These are phyloP conservation scores for Epichloe bromicola DNA, from an alignment of 2,329 filamentous ascomycete species.

Conservation along the genomic window DNA sequence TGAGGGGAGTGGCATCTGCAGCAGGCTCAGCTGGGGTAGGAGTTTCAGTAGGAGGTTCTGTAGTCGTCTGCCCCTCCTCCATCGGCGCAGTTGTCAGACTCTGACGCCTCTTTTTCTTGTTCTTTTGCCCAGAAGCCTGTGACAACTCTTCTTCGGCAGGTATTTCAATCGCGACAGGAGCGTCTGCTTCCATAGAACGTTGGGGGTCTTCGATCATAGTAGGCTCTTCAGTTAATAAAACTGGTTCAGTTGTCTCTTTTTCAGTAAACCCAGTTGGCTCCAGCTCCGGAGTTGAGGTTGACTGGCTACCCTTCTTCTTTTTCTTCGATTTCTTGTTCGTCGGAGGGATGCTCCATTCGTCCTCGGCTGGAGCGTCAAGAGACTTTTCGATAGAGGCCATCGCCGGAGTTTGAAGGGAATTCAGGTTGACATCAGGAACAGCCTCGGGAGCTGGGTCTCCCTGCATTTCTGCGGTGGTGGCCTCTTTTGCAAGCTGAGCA, in stretches of 20 bases:
- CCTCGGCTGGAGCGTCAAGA: conserved; percentile 7
- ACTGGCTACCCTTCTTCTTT: conserved; percentile 19
- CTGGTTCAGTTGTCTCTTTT: neutral
- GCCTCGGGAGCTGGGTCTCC: neutral
- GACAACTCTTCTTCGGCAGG: neutral
- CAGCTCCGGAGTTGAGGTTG: neutral
- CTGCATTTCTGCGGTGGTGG: neutral
- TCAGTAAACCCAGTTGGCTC: neutral
- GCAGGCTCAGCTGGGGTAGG: neutral
- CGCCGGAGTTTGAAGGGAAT: neutral
- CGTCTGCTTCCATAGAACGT: neutral
- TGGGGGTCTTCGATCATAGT: neutral
- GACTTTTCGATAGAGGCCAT: neutral
- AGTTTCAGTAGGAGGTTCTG: neutral
- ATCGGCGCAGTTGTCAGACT: neutral
- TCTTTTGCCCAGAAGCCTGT: conserved; percentile 7
- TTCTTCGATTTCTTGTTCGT: conserved; percentile 17
- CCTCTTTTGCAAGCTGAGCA: neutral
- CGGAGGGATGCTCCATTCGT: conserved; percentile 7
- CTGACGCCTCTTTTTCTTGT: conserved; percentile 8
- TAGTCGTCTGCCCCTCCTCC: neutral
- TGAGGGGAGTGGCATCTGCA: neutral
- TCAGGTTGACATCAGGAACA: neutral
- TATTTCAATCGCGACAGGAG: neutral
- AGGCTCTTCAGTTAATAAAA: conserved; percentile 2